A percentile compares a stretch with the other conserved stretches of the same genome.
phyloP scores from a whole-genome alignment of 768 basidiomycete species.

The Leccinum obscurum region DNA sequence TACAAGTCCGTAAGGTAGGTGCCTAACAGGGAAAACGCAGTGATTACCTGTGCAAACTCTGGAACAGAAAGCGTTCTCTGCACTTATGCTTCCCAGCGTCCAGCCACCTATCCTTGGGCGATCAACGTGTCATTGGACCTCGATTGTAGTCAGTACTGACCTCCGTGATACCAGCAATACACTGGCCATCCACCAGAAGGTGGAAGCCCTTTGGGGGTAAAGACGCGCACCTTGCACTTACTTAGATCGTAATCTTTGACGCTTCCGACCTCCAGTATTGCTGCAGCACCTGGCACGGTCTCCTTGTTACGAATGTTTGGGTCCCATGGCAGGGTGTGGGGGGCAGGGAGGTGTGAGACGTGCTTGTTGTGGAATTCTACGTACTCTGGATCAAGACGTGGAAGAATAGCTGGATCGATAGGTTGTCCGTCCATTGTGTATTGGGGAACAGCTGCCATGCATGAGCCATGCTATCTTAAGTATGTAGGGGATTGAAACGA shows the following conservation, averaged over 20 bases:
- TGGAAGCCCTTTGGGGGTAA: constrained; percentile 51
- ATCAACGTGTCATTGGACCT: neutral
- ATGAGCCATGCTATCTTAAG: constrained; percentile 12
- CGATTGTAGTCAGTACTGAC: constrained; percentile 32
- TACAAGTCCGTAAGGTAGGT: neutral
- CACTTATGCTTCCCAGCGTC: constrained; percentile 67
- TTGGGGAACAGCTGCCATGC: constrained; percentile 1
- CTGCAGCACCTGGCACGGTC: constrained; percentile 56
- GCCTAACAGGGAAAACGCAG: neutral
- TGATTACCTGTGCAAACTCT: constrained; percentile 29
- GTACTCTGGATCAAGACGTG: constrained; percentile 66
- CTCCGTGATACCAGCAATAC: constrained; percentile 75
- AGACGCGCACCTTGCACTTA: constrained; percentile 58
- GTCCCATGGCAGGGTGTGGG: constrained; percentile 63
- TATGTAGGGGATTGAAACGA: neutral
- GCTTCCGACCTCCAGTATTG: constrained; percentile 54
- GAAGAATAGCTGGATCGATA: constrained; percentile 60
- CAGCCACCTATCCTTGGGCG: constrained; percentile 56
- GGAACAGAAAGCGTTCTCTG: constrained; percentile 58
- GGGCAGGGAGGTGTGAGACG: constrained; percentile 46
- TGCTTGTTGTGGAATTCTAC: constrained; percentile 57
- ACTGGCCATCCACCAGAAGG: constrained; percentile 68
- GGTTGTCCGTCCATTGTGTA: constrained; percentile 39
- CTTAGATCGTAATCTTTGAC: constrained; percentile 53
- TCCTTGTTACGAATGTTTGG: constrained; percentile 53